Base-by-base conservation (phyloP, 2,329 filamentous ascomycete genomes). In the Samsoniella hepiali region DNA sequence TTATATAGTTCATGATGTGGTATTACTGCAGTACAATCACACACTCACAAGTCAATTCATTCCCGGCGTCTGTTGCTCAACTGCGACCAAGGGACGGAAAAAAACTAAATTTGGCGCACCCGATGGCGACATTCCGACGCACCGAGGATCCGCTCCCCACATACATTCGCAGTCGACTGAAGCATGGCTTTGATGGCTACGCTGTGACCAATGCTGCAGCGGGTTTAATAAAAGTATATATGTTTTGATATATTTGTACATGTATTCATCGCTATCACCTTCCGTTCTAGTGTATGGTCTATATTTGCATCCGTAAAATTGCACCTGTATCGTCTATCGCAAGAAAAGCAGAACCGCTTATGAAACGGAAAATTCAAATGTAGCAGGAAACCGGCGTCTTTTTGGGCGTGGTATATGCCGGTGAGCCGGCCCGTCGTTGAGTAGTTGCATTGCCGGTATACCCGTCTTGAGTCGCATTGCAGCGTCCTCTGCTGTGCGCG, bases 91-190 rank as follows among this genome's bases (percentile, higher is more conserved):
- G 38, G 17, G 8, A 63, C 8, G 29, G 5, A 36, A 38, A 60
- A 64, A 64, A 59, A 60, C n/a, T 40, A n/a, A 51, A 64, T 62
- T 61, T 58, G 63, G 53, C 32, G 57, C 51, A 54, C 44, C 22
- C 54, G 66, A 69, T 69, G 69, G 68, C 69, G 69, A 70, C 69
- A 70, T 68, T 53, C 65, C 61, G 64, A 58, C 44, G 31, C 53
- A 27, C 44, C 56, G 57, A 59, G 55, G 56, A 55, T 59, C 56
- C 62, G 56, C 38, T 36, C 62, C 29, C 62, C 54, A 53, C 62
- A 40, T 29, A 32, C 44, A n/a, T 45, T n/a, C 10, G 9, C 17
- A 8, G 38, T 22, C 13, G 31, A 17, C 29, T 55, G n/a, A 40
- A 38, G 31, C 31, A 34, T 11, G 40, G 32, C 15, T 45, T 36